phyloP scores from a whole-genome alignment of 2,329 filamentous ascomycete species.

The Neofusicoccum sp. region DNA sequence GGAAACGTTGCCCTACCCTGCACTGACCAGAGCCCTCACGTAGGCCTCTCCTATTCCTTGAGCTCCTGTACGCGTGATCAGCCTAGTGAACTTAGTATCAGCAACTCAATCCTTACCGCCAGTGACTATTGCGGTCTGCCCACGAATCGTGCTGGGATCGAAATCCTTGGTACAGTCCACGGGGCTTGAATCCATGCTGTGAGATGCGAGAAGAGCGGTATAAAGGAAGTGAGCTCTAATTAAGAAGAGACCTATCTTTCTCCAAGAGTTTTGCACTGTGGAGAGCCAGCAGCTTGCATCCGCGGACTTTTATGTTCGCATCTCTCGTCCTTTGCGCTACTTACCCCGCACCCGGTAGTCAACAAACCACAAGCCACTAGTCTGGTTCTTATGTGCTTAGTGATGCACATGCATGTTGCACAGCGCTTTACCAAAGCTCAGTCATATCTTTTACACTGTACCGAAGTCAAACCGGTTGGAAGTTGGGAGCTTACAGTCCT shows the following conservation, averaged over 20 bases:
- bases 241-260: too few species aligned
- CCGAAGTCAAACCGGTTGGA: too few species aligned
- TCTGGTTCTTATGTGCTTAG: neutral
- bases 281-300: too few species aligned
- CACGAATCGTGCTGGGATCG: neutral
- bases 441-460: neutral
- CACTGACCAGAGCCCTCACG: neutral
- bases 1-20: neutral
- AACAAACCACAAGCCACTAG: neutral
- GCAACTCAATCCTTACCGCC: neutral
- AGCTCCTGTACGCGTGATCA: neutral
- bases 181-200: neutral
- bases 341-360: neutral
- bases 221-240: too few species aligned
- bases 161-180: neutral
- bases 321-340: too few species aligned
- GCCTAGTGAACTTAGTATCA: neutral
- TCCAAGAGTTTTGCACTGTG: too few species aligned
- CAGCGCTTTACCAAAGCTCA: neutral
- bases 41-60: constrained; percentile 9
- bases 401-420: neutral
- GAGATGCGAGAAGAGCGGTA: neutral
- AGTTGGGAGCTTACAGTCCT: too few species aligned
- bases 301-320: neutral
- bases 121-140: constrained; percentile 3